Base-by-base conservation (phyloP, 2,329 filamentous ascomycete species). In the Talaromyces sp. region DNA sequence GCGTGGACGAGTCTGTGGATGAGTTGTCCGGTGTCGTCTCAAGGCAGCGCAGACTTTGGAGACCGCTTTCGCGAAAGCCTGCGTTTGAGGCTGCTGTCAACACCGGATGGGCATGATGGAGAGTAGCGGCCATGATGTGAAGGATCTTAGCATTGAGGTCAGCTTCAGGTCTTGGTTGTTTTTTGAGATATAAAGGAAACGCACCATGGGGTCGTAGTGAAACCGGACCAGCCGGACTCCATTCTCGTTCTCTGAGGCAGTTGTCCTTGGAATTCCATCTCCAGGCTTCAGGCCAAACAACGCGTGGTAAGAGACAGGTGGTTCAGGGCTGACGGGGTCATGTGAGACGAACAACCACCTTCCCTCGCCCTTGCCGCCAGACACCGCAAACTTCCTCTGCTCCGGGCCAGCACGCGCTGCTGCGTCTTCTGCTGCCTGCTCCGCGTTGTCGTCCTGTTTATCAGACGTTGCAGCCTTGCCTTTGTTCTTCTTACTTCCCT, bases 201-300 rank as follows among this genome's bases (percentile, higher is more conserved):
- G 72, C 82, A 96, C 93, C 92, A 97, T 92, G 4, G 93, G 92
- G 73, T 97, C 93, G 71, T 96, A 97, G 75, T 96, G 95, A 77
- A 96, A 90, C 75, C 93, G 91, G 57, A 96, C 81, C 64, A 81
- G 80, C 60, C 81, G 75, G 64, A 71, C 68, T 19, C 68, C 66
- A 10, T 47, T 55, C 22, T 57, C 73, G 84, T 75, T 70, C 84
- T 80, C 69, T 77, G 74, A 60, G 55, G 64, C 61, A 58, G 64
- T 53, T 72, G 72, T 57, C 67, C 69, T 59, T 65, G 72, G 62
- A 59, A 68, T 67, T 15, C 70, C 72, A 63, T 68, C 58, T 17
- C 68, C 71, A 55, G 67, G 73, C 15, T 74, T 67, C 64, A 84
- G 74, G 2, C 80, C 78, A 67, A 85, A 77, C 62, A 77, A 62